Evolutionary conservation across 2,329 filamentous ascomycete species (phyloP).

Genomic region (Ceratocystis papillata): DNA sequence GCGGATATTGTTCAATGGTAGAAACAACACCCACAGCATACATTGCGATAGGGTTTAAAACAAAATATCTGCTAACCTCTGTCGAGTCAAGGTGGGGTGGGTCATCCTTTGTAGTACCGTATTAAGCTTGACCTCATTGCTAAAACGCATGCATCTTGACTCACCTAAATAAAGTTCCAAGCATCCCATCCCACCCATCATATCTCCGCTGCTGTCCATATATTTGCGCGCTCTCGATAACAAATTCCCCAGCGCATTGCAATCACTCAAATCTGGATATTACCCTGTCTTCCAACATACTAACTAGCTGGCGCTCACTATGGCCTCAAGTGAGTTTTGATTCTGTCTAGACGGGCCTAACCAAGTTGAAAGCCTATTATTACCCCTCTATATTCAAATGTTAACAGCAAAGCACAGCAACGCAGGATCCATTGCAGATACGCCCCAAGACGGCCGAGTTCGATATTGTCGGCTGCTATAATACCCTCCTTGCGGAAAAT

Average conservation of each 20-base stretch:
- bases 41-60: too few relatives aligned
- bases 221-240: background rate
- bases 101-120: background rate
- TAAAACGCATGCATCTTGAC: slow-evolving; percentile 11
- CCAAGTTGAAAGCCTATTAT: background rate
- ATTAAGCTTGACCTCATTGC: slow-evolving; percentile 10
- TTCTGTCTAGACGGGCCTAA: background rate
- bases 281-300: background rate
- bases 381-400: background rate
- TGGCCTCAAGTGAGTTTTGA: background rate
- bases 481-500: slow-evolving; percentile 50
- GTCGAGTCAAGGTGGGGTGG: background rate
- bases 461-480: slow-evolving; percentile 46
- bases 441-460: slow-evolving; percentile 28
- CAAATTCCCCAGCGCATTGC: background rate
- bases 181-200: background rate
- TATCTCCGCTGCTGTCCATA: background rate
- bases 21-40: too few relatives aligned
- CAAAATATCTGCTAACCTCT: too few relatives aligned
- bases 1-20: too few relatives aligned
- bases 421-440: slow-evolving; percentile 4
- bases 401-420: background rate
- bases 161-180: background rate
- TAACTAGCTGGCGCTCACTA: background rate
- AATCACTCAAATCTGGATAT: background rate